Conservation (phyloP, 2,329 filamentous ascomycete species). For the Dothiorella sarmentorum region DNA sequence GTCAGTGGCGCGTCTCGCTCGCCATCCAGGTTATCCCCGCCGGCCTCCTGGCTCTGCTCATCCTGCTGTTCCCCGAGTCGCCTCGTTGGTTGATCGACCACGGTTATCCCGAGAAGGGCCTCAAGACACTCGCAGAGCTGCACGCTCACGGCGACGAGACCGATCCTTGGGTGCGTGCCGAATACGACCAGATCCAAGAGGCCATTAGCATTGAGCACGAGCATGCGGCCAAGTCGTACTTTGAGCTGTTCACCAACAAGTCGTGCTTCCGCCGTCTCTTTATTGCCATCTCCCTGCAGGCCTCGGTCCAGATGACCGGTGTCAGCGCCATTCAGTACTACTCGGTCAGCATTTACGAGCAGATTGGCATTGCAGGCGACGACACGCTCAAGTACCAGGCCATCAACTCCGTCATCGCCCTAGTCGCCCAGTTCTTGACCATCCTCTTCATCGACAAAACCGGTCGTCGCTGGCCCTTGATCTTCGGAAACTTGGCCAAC, state of each 20-base stretch:
- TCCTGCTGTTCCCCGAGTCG: slow-evolving; percentile 68
- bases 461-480: slow-evolving; percentile 70
- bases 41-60: slow-evolving; percentile 60
- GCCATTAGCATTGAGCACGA: slow-evolving; percentile 64
- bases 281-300: slow-evolving; percentile 66
- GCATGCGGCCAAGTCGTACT: slow-evolving; percentile 65
- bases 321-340: slow-evolving; percentile 66
- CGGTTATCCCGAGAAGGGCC: slow-evolving; percentile 60
- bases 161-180: slow-evolving; percentile 68
- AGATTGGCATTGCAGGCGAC: slow-evolving; percentile 64
- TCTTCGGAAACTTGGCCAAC: slow-evolving; percentile 69
- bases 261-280: slow-evolving; percentile 70
- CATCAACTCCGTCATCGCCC: slow-evolving; percentile 67
- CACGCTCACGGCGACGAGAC: slow-evolving; percentile 65
- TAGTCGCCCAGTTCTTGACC: slow-evolving; percentile 65
- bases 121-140: slow-evolving; percentile 64
- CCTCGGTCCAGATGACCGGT: slow-evolving; percentile 72
- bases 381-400: slow-evolving; percentile 72
- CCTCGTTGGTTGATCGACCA: slow-evolving; percentile 72
- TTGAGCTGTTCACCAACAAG: slow-evolving; percentile 63
- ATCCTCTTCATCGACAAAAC: slow-evolving; percentile 67
- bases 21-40: slow-evolving; percentile 72
- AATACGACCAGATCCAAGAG: slow-evolving; percentile 69
- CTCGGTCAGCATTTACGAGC: slow-evolving; percentile 61
- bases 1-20: slow-evolving; percentile 61